Conservation (phyloP, 768 basidiomycete species). For the Auricularia heimuer region DNA sequence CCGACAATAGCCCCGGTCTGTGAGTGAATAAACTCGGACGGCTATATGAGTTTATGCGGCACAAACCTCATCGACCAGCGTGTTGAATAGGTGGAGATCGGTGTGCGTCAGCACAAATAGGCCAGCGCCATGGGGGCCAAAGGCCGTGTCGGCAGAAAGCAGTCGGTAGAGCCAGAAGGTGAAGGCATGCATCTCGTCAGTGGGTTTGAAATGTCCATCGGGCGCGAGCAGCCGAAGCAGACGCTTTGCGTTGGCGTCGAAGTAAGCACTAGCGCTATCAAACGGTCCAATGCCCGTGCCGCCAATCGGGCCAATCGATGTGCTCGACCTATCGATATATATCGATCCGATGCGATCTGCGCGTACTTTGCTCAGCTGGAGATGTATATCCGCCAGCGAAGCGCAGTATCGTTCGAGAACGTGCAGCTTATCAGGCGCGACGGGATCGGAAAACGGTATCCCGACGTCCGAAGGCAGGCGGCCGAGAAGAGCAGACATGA, state of each 20-base stretch:
- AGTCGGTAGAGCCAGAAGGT: neutral
- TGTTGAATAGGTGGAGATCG: neutral
- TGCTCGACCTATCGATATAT: neutral
- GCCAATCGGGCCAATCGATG: neutral
- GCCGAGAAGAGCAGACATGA: neutral
- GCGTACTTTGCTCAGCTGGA: slow-evolving; percentile 2
- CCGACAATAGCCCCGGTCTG: neutral
- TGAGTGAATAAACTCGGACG: neutral
- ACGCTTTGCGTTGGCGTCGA: neutral
- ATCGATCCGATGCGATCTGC: slow-evolving; percentile 1
- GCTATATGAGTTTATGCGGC: neutral
- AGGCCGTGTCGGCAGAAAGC: neutral
- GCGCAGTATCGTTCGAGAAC: neutral
- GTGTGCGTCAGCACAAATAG: neutral
- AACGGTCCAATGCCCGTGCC: neutral
- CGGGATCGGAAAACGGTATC: neutral
- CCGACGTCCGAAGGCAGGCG: neutral
- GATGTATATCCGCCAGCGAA: slow-evolving; percentile 1
- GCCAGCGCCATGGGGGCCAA: neutral
- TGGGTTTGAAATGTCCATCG: neutral
- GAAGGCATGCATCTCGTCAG: neutral
- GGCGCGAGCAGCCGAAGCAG: neutral
- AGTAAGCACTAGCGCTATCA: neutral
- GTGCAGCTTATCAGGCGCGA: neutral
- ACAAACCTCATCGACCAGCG: neutral